Evolutionary conservation across 2,329 filamentous ascomycete species (phyloP), one percentile per base, ranked within the genome.

Genomic region (Eutypella sp.): DNA sequence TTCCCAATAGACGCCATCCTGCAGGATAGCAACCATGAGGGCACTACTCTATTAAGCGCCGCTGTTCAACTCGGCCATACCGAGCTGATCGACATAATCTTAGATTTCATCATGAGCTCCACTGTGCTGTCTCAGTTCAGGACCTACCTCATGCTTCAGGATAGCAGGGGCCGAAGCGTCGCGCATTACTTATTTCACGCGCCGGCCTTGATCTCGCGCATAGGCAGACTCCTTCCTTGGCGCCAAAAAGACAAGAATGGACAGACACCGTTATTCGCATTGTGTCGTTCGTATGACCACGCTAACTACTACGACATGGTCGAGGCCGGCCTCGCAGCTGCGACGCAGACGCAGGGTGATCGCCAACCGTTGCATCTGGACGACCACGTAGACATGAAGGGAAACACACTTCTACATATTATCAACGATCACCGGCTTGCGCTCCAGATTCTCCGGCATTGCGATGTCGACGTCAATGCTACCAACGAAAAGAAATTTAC

Each of bases 161-260:
- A 99, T 60, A 81, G 79, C 31, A 85, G 90, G 72, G 93, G 92
- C 19, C 84, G 93, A 56, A 95, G 90, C 50, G 80, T 89, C 43
- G 93, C 86, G n/a, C 93, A 99, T 66, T 99, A 99, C 64, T 75
- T 99, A 15, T 99, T 99, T 69, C 87, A 96, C 60, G 85, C 89
- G 8, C 93, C 93, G 2, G 76, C 79, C 44, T 73, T 99, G 18
- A 93, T 99, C 54, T 71, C 74, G 38, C 77, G 79, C 45, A 84
- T 97, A 49, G 91, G 90, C 2, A 76, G 78, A 48, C 69, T 92
- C 53, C 73, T 99, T 44, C 87, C 89, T 8, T 99, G 93, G 93
- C 80, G 82, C 47, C 82, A 95, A 65, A 89, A 85, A 55, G 93
- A 99, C 66, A 95, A 90, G 64, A 96, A 97, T 61, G 93, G 93